Percentiles rank a stretch among this genome's conserved stretches.
Evolutionary conservation across 176 grass and related monocot species (phyloP).

Genomic region (Cenchrus purpureus): DNA sequence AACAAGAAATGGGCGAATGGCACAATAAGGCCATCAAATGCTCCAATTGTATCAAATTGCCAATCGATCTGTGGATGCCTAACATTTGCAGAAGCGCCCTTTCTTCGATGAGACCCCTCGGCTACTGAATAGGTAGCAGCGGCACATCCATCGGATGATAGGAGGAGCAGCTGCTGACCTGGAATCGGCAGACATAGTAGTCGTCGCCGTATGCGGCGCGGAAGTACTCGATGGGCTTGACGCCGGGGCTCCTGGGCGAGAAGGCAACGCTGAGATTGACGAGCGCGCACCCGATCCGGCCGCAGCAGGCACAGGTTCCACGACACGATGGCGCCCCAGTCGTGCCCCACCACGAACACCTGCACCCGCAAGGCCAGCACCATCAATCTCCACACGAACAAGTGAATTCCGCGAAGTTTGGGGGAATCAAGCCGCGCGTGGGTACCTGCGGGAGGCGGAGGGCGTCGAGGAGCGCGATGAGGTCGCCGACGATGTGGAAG

Average conservation of each 20-base stretch:
- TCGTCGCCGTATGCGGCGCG: slow-evolving; percentile 67
- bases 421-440: not conserved
- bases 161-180: slow-evolving; percentile 43
- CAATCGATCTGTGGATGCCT: not conserved
- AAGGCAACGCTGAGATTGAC: slow-evolving; percentile 81
- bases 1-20: no score
- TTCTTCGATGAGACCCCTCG: not conserved
- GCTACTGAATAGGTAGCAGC: not conserved
- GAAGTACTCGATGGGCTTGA: slow-evolving; percentile 57
- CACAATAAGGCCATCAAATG: not conserved
- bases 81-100: not conserved
- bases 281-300: slow-evolving; percentile 71
- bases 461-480: slow-evolving; percentile 77
- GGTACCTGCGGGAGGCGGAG: slow-evolving; percentile 56
- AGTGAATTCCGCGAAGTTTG: not conserved
- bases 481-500: slow-evolving; percentile 86
- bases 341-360: slow-evolving; percentile 86
- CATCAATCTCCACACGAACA: not conserved
- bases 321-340: slow-evolving; percentile 79
- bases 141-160: no score
- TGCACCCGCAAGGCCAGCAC: slow-evolving; percentile 15
- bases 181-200: slow-evolving; percentile 83
- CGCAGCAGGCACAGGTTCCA: slow-evolving; percentile 86
- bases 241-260: slow-evolving; percentile 42
- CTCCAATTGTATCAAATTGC: not conserved